Evolutionary conservation across 495 filamentous ascomycete species (phyloP).

Genomic region (Aspergillus bridgeri): DNA sequence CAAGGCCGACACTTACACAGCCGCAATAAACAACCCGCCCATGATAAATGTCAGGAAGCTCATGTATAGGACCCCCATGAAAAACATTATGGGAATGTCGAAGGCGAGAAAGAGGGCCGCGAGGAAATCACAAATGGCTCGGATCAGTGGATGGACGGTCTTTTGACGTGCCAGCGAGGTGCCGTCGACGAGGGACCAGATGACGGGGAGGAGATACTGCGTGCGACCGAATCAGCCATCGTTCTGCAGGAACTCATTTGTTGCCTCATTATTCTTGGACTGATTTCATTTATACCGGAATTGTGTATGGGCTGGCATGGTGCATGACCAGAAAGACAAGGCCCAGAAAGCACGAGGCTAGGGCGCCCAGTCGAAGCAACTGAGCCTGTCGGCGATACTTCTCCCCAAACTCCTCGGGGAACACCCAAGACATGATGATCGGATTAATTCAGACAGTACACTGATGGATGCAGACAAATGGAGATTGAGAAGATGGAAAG

Average conservation of each 20-base stretch:
- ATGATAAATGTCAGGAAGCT: background rate
- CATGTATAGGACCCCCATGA: background rate
- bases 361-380: background rate
- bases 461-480: no score
- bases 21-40: background rate
- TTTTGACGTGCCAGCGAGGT: background rate
- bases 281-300: no score
- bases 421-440: background rate
- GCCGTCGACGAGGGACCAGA: background rate
- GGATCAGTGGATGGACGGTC: background rate
- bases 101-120: background rate
- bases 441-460: background rate
- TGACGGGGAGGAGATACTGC: background rate
- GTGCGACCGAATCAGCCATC: background rate
- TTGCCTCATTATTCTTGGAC: background rate
- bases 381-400: background rate
- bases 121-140: background rate
- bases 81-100: background rate
- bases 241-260: no score
- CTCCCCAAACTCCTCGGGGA: background rate
- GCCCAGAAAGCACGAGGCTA: background rate
- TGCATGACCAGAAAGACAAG: background rate
- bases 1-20: background rate
- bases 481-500: background rate
- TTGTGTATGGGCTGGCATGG: no score